Base-by-base conservation (phyloP, 345 rosid genomes). In the Hypericum androsaemum region DNA sequence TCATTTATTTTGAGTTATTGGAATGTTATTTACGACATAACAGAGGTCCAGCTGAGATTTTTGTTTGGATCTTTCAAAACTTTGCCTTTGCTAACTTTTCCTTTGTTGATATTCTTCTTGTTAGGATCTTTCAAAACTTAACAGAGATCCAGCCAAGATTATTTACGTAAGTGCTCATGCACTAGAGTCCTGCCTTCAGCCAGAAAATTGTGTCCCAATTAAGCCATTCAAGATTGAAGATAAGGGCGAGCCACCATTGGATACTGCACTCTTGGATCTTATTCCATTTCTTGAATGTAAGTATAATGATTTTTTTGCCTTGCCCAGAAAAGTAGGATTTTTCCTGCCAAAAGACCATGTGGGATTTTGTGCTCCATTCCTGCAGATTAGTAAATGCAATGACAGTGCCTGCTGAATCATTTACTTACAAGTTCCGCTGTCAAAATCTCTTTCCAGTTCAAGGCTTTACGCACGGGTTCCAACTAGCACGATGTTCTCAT, bases 71-170 rank as follows among this genome's bases (percentile, higher is more conserved):
- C 32, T 22, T 22, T 22, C 32, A 22, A 4, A 22, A 22, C 32
- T 1, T 22, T 22, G 32, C 32, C 32, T 22, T 22, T 22, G 32
- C 32, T 22, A 22, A 22, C 32, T 22, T 1, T 60, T 12, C 32
- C 36, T 37, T 37, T 56, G 39, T 38, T 45, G n/a, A 47, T 39
- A 32, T 40, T 59, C 60, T 47, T 47, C n/a, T 58, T 68, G 71
- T 59, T 81, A 94, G 99, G 99, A 88, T 67, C 81, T 94, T 51
- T 83, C 99, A n/a, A 88, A 88, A 77, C 95, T 94, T 37, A 94
- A 94, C 62, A 76, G 99, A 71, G 80, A 94, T 64, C 97, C 95
- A 0, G 73, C 60, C 32, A 94, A 69, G 73, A 74, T 94, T 57
- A 45, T 94, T 41, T 94, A 88, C 60, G 68, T 94, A 47, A 86